A percentile compares a stretch with the other conserved stretches of the same genome.
Conservation (phyloP, 1,284 basidiomycete species). For the Inonotus obliquus region DNA sequence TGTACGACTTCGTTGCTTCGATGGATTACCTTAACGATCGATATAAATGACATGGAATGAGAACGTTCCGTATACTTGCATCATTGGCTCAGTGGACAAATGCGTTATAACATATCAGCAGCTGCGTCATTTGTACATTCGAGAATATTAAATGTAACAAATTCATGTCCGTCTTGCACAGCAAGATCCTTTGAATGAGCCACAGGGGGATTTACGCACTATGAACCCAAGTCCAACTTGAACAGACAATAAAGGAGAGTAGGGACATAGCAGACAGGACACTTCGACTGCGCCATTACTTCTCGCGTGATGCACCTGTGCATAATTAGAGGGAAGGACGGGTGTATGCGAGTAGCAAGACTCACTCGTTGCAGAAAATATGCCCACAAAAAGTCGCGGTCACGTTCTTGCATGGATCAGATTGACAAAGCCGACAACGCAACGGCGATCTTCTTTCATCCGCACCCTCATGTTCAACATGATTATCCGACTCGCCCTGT, state of each 20-base stretch:
- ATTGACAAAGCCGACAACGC: conserved; percentile 42
- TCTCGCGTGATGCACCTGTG: conserved; percentile 45
- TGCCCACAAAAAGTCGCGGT: conserved; percentile 56
- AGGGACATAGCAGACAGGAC: conserved; percentile 44
- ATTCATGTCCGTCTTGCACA: neutral
- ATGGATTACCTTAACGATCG: neutral
- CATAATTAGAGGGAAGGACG: too few species aligned
- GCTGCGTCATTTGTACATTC: neutral
- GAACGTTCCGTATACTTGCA: too few species aligned
- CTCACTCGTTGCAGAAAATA: conserved; percentile 50
- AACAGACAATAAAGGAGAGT: conserved; percentile 49
- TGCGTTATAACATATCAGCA: neutral
- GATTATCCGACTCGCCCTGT: too few species aligned
- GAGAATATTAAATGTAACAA: neutral
- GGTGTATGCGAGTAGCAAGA: neutral
- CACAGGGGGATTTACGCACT: neutral
- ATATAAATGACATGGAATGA: too few species aligned
- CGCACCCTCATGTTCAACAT: neutral
- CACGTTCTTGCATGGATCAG: conserved; percentile 40
- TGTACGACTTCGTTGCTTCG: neutral
- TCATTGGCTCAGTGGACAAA: too few species aligned
- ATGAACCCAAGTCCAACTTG: conserved; percentile 28
- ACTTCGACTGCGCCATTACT: conserved; percentile 39
- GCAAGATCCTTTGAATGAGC: neutral
- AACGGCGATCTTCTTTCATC: conserved; percentile 20